Conservation (phyloP, 1,284 basidiomycete species). For the Hypsizygus ulmarius region DNA sequence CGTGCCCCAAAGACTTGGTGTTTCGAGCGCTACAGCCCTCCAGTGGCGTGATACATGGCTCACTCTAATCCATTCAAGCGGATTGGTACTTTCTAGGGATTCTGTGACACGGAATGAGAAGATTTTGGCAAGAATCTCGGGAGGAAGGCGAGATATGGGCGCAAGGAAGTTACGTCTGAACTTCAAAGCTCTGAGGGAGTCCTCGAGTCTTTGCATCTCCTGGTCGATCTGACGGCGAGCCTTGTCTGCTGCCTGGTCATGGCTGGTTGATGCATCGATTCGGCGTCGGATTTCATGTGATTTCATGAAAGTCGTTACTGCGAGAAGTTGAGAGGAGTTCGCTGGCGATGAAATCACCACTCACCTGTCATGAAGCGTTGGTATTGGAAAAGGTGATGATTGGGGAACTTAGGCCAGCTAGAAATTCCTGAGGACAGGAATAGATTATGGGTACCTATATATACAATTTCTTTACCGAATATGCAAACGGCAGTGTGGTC, state of each 20-base stretch:
- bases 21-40: conserved; percentile 23
- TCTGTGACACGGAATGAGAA: conserved; percentile 18
- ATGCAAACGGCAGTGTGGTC: conserved; percentile 3
- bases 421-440: conserved; percentile 10
- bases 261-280: neutral
- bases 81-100: conserved; percentile 6
- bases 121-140: conserved; percentile 22
- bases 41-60: conserved; percentile 23
- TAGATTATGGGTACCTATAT: conserved; percentile 7
- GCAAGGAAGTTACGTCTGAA: conserved; percentile 31
- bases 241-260: conserved; percentile 14
- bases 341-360: neutral
- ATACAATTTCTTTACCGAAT: conserved; percentile 3
- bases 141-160: conserved; percentile 30
- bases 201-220: conserved; percentile 29
- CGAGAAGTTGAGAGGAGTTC: neutral
- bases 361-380: conserved; percentile 17
- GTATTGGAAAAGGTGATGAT: conserved; percentile 2
- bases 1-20: conserved; percentile 20
- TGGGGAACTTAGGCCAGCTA: conserved; percentile 26
- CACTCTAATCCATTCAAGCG: conserved; percentile 22
- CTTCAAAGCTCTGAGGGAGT: conserved; percentile 28
- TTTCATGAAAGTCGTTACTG: conserved; percentile 18
- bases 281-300: conserved; percentile 9
- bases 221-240: conserved; percentile 29